Evolutionary conservation across 1,139 yeast genomes (phyloP).

Genomic region (Chernovozyma sophiae-reginae): DNA sequence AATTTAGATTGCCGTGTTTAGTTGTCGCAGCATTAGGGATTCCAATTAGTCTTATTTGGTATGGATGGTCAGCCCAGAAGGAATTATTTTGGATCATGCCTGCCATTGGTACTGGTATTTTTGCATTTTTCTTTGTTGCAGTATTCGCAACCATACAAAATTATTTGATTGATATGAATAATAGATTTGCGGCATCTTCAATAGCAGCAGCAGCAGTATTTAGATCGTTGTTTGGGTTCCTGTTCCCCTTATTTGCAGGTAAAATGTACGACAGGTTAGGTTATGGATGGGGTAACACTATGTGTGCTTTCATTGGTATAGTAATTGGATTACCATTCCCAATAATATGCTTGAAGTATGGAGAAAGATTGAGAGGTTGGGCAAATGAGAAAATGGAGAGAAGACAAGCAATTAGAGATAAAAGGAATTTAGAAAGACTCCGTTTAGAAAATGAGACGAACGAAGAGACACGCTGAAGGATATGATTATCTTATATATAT

Average conservation of each 20-base stretch:
- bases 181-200: constrained; percentile 40
- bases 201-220: constrained; percentile 48
- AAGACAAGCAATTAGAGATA: constrained; percentile 30
- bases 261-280: constrained; percentile 36
- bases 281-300: constrained; percentile 46
- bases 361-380: constrained; percentile 35
- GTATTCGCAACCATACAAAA: constrained; percentile 43
- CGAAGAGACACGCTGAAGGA: constrained; percentile 9
- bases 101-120: constrained; percentile 39
- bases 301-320: constrained; percentile 39
- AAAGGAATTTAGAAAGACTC: constrained; percentile 28
- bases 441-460: constrained; percentile 12
- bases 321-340: constrained; percentile 44
- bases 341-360: constrained; percentile 36
- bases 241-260: constrained; percentile 40
- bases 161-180: constrained; percentile 44
- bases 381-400: constrained; percentile 33
- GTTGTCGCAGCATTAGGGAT: constrained; percentile 30
- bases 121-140: constrained; percentile 43
- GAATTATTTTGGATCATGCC: constrained; percentile 47
- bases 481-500: not conserved
- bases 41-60: constrained; percentile 43
- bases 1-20: constrained; percentile 40
- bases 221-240: constrained; percentile 40
- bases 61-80: constrained; percentile 44